phyloP scores from a whole-genome alignment of 345 rosid species.

The Boechera divaricarpa region DNA sequence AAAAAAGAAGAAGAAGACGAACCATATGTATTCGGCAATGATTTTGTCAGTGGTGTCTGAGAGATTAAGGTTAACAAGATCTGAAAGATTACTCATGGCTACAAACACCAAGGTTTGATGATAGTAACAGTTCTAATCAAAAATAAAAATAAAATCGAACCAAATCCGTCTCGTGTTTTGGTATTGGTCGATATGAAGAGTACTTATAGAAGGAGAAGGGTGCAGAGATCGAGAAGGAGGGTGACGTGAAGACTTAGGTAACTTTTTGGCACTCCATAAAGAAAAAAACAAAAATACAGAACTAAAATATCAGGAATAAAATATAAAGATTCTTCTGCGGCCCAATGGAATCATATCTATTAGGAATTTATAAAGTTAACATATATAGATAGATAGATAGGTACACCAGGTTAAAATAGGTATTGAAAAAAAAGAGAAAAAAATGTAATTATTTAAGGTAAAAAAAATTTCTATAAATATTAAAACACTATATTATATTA shows the following conservation, averaged over 20 bases:
- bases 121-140: background rate
- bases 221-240: constrained; percentile 31
- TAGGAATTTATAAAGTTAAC: background rate
- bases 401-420: background rate
- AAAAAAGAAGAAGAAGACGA: constrained; percentile 32
- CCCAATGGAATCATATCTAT: constrained; percentile 35
- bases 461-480: background rate
- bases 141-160: background rate
- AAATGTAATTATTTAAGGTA: background rate
- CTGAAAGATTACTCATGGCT: constrained; percentile 68
- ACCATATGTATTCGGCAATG: constrained; percentile 97
- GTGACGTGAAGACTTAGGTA: constrained; percentile 32
- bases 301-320: background rate
- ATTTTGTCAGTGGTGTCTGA: constrained; percentile 72
- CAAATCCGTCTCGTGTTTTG: constrained; percentile 21
- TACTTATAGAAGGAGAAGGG: constrained; percentile 33
- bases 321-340: constrained; percentile 38
- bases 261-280: constrained; percentile 33
- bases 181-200: constrained; percentile 36
- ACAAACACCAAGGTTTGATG: constrained; percentile 8
- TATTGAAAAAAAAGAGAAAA: background rate
- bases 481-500: too few species aligned
- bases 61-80: constrained; percentile 84
- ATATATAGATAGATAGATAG: background rate
- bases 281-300: background rate